A percentile compares a stretch with the other conserved stretches of the same genome.
These are phyloP conservation scores for Elaeis guineensis DNA, from an alignment of 176 grass and related monocot species.

Conservation along the genomic window DNA sequence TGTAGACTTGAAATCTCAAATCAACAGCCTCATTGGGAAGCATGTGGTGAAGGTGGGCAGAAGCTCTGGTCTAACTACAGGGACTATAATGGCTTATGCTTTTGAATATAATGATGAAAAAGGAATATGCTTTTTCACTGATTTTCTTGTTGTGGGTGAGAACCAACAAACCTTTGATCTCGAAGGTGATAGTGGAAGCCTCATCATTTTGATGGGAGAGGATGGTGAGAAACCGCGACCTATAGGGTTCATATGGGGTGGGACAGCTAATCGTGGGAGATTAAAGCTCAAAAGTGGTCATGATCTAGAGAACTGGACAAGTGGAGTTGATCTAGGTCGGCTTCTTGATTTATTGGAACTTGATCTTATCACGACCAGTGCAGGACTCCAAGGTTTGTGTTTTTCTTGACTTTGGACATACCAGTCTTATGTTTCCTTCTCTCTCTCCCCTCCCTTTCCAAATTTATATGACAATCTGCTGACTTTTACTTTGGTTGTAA, in stretches of 20 bases:
- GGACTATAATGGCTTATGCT: slow-evolving; percentile 88
- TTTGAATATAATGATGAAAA: slow-evolving; percentile 94
- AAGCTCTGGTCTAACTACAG: slow-evolving; percentile 84
- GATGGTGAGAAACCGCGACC: slow-evolving; percentile 66
- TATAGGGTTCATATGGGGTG: slow-evolving; percentile 92
- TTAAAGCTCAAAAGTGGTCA: slow-evolving; percentile 77
- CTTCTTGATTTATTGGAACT: slow-evolving; percentile 90
- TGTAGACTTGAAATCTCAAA: slow-evolving; percentile 77
- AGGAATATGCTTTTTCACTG: slow-evolving; percentile 94
- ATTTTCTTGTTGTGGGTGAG: slow-evolving; percentile 88
- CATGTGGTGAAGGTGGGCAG: slow-evolving; percentile 81
- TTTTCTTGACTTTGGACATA: no score
- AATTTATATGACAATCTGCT: not conserved
- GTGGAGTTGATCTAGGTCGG: slow-evolving; percentile 80
- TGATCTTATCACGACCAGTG: slow-evolving; percentile 68
- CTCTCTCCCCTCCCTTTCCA: no score
- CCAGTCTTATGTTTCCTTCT: no score
- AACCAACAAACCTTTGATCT: slow-evolving; percentile 90
- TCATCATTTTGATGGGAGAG: slow-evolving; percentile 62
- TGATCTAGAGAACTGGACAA: slow-evolving; percentile 93
- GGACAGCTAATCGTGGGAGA: slow-evolving; percentile 77
- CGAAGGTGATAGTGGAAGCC: slow-evolving; percentile 89
- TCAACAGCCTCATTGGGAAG: slow-evolving; percentile 70
- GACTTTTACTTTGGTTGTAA: not conserved
- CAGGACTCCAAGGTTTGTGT: slow-evolving; percentile 55